Conservation (phyloP, 352 stramenopile genomes). For the Proteromonas lacertae region DNA sequence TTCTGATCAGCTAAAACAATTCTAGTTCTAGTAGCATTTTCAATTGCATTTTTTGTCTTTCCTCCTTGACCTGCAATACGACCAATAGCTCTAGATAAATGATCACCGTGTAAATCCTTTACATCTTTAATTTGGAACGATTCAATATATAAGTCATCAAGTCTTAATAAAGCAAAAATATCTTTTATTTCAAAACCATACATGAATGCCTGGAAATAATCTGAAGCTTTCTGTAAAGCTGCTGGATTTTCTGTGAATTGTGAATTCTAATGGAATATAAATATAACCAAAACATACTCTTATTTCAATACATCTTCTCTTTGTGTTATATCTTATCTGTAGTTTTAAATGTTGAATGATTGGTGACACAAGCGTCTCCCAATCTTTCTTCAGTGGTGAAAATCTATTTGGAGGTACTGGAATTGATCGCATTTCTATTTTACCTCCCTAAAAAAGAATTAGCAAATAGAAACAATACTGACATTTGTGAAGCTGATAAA, state of each 20-base stretch:
- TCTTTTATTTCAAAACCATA: conserved; percentile 94
- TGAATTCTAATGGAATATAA: too few relatives aligned
- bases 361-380: conserved; percentile 90
- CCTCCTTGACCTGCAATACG: conserved; percentile 86
- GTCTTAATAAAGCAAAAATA: conserved; percentile 72
- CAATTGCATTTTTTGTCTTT: conserved; percentile 91
- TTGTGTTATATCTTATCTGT: conserved; percentile 91
- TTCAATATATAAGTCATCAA: conserved; percentile 93
- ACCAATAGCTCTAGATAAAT: conserved; percentile 87
- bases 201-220: conserved; percentile 54
- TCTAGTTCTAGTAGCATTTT: conserved; percentile 91
- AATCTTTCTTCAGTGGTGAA: conserved; percentile 89
- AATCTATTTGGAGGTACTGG: conserved; percentile 77
- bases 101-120: conserved; percentile 82
- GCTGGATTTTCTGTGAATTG: conserved; percentile 57
- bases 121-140: conserved; percentile 91
- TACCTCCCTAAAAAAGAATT: conserved; percentile 31
- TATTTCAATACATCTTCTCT: conserved; percentile 87
- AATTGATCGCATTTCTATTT: conserved; percentile 73
- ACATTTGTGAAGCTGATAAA: too few relatives aligned
- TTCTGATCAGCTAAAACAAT: conserved; percentile 91
- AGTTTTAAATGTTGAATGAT: conserved; percentile 55
- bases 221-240: conserved; percentile 54
- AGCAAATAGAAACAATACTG: too few relatives aligned
- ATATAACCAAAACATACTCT: too few relatives aligned